Conservation (phyloP, 2,329 filamentous ascomycete genomes). For the Fusarium decemcellulare region DNA sequence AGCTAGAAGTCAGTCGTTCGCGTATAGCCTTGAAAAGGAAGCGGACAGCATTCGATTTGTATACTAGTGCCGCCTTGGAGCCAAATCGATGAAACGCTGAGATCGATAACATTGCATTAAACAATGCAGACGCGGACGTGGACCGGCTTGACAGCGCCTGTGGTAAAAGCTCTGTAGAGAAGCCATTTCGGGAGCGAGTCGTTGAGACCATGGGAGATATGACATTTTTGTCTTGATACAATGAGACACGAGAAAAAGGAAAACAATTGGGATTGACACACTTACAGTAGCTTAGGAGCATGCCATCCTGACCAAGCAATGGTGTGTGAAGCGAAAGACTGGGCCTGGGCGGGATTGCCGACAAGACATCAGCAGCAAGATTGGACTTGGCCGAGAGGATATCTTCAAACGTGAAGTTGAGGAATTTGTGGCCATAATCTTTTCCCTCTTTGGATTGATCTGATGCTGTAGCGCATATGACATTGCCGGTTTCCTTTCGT, state of each 20-base stretch:
- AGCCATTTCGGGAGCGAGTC: not conserved
- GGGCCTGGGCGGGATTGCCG: not conserved
- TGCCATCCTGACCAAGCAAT: constrained; percentile 18
- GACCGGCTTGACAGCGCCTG: not conserved
- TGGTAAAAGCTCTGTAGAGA: constrained; percentile 14
- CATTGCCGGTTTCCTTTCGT: not conserved
- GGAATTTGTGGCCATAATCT: not conserved
- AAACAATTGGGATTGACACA: not conserved
- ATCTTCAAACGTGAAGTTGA: not conserved
- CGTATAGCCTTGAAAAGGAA: not conserved
- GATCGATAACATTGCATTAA: constrained; percentile 6
- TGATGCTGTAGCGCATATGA: not conserved
- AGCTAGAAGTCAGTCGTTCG: not conserved
- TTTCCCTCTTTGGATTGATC: not conserved
- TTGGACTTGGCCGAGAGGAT: constrained; percentile 6
- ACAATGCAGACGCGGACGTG: constrained; percentile 1
- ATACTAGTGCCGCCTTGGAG: not conserved
- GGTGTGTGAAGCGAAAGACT: constrained; percentile 17
- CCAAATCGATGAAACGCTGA: constrained; percentile 10
- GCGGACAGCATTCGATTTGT: constrained; percentile 6
- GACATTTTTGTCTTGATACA: not conserved
- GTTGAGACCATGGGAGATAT: constrained; percentile 18
- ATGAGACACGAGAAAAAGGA: not conserved
- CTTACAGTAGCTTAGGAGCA: constrained; percentile 11
- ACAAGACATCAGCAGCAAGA: not conserved